Evolutionary conservation across 2,329 filamentous ascomycete species (phyloP), one percentile per base, ranked within the genome.

Genomic region (Verticillium dahliae): DNA sequence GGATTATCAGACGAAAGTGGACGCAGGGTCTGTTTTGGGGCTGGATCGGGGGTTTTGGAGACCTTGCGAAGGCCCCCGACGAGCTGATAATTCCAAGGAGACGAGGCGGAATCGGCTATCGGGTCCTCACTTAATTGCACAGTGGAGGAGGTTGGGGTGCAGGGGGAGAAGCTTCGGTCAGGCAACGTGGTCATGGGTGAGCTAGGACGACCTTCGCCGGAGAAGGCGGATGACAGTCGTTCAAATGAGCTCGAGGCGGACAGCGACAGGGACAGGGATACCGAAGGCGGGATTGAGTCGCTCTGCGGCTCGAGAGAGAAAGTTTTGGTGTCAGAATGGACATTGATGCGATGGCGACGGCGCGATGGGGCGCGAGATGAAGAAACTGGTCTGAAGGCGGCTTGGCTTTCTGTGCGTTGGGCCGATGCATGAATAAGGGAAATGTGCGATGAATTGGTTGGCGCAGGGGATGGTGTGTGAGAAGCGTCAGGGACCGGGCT

Each of bases 11-110:
- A 63, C 34, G 59, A 58, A 50, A 65, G 60, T 13, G 65, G 60
- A 37, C 67, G 65, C 22, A 64, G 58, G 37, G 41, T 22, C 35
- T 34, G 57, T 45, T 31, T n/a, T 33, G 10, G 56, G 62, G 18
- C 66, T 67, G 66, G 76, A 74, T 81, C 78, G 22, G 76, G 74
- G 55, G 76, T 78, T 35, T 72, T 74, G 55, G 75, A 73, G 18
- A 85, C 81, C 69, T 82, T 83, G 61, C 83, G 82, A 62, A 85
- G 69, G 60, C 82, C 83, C 66, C 83, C 82, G 56, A 80, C 74
- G 70, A 85, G 76, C 65, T 79, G 80, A 67, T 82, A 81, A 69
- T 80, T 83, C 78, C 80, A 83, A 60, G 82, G 77, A 15, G 81
- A 75, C 18, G 74, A 71, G 55, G 64, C 65, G 56, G 63, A 63